phyloP scores from a whole-genome alignment of 768 basidiomycete species.

The Kwoniella europaea region DNA sequence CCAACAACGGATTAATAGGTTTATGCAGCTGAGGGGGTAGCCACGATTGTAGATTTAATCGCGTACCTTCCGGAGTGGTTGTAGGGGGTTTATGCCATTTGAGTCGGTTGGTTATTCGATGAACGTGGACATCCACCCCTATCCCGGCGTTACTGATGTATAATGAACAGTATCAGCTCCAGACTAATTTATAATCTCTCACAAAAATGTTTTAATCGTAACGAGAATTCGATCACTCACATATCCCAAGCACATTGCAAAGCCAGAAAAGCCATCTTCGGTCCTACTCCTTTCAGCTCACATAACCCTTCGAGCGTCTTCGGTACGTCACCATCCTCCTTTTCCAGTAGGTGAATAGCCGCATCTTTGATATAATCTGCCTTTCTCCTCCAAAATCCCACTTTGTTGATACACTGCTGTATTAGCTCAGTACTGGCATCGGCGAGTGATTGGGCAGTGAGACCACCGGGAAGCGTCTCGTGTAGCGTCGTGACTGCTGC shows the following conservation, averaged over 20 bases:
- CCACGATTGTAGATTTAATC: constrained; percentile 60
- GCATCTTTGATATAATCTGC: constrained; percentile 74
- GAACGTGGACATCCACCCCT: constrained; percentile 95
- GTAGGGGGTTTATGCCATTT: constrained; percentile 89
- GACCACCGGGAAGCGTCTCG: constrained; percentile 72
- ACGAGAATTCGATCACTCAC: constrained; percentile 27
- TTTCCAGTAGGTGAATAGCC: constrained; percentile 70
- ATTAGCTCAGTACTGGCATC: constrained; percentile 69
- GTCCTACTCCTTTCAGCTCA: constrained; percentile 86
- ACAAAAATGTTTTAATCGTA: no score
- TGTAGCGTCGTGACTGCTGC: constrained; percentile 78
- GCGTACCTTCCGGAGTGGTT: constrained; percentile 83
- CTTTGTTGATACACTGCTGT: constrained; percentile 78
- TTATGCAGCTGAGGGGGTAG: constrained; percentile 53
- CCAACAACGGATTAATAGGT: constrained; percentile 56
- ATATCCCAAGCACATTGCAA: constrained; percentile 76
- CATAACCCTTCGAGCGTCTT: constrained; percentile 86
- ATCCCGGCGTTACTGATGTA: constrained; percentile 76
- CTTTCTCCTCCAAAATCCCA: constrained; percentile 91
- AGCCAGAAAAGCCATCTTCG: constrained; percentile 91
- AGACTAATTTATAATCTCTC: no score
- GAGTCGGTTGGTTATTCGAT: constrained; percentile 88
- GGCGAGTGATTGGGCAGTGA: constrained; percentile 74
- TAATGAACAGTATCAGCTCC: neutral
- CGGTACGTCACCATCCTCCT: constrained; percentile 76